Percentiles rank a stretch among this genome's conserved stretches.
These are phyloP conservation scores for Anthoceros angustus DNA, from an alignment of 225 moss, liverwort and hornwort species.

Conservation along the genomic window DNA sequence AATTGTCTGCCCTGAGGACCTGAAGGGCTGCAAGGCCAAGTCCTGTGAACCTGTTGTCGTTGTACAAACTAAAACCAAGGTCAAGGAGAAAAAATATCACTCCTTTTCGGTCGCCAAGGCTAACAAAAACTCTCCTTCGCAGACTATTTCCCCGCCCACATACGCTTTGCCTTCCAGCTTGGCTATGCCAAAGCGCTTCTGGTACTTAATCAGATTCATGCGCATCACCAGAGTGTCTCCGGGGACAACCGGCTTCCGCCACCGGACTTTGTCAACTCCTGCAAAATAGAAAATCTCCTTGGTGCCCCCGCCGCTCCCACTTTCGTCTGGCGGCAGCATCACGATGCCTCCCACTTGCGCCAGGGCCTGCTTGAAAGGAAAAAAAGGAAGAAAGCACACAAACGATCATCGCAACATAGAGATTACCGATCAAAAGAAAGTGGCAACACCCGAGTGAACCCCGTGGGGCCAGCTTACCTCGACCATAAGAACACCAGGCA, in stretches of 20 bases:
- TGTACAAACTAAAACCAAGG: too few species aligned
- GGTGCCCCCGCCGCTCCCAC: conserved; percentile 41
- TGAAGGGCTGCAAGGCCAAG: too few species aligned
- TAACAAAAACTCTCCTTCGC: conserved; percentile 95
- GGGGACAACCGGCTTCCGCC: conserved; percentile 92
- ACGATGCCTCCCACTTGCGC: conserved; percentile 98
- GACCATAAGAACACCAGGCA: conserved; percentile 47
- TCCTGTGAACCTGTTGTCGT: too few species aligned
- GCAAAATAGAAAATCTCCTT: conserved; percentile 94
- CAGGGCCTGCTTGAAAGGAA: conserved; percentile 39
- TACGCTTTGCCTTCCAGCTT: conserved; percentile 98
- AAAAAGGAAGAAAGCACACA: not conserved
- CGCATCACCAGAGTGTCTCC: conserved; percentile 94
- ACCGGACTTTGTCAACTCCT: conserved; percentile 94
- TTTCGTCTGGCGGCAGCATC: conserved; percentile 68
- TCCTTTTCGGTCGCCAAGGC: conserved; percentile 51
- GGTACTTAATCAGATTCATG: conserved; percentile 89
- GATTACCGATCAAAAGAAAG: too few species aligned
- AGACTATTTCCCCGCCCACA: conserved; percentile 78
- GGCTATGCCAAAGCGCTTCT: conserved; percentile 82
- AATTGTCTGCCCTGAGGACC: too few species aligned
- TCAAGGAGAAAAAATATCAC: not conserved
- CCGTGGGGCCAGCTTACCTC: conserved; percentile 32
- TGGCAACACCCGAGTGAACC: too few species aligned
- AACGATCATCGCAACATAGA: too few species aligned